A percentile compares a stretch with the other conserved stretches of the same genome.
Evolutionary conservation across 305 asterid genomes (phyloP).

Genomic region (Fraxinus floribunda): DNA sequence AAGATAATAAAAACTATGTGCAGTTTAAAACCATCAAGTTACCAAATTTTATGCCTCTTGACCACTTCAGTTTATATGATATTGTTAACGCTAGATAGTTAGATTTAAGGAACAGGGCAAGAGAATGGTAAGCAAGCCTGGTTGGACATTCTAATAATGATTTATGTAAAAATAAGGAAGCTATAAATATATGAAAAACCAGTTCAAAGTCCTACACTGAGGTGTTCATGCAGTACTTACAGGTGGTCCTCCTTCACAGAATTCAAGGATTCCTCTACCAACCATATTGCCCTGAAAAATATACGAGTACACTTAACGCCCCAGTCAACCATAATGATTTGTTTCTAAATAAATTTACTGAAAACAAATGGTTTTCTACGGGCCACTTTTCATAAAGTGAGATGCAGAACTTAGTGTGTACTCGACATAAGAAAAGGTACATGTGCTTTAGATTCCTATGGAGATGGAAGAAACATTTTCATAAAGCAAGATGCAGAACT

Average conservation of each 20-base stretch:
- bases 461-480: not conserved
- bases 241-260: constrained; percentile 82
- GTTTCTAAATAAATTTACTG: not conserved
- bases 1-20: not conserved
- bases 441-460: not conserved
- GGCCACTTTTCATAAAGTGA: not conserved
- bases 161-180: not conserved
- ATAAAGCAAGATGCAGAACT: too few relatives aligned
- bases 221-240: constrained; percentile 43
- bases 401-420: not conserved
- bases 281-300: constrained; percentile 74
- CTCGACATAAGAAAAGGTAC: not conserved
- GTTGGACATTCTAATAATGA: not conserved
- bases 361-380: not conserved
- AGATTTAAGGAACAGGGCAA: not conserved
- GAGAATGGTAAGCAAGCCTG: not conserved
- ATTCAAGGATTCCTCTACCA: constrained; percentile 85
- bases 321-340: not conserved
- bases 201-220: not conserved
- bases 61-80: not conserved
- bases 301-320: not conserved
- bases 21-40: not conserved
- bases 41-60: not conserved
- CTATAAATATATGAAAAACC: not conserved
- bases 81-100: not conserved